phyloP scores from a whole-genome alignment of 2,329 filamentous ascomycete species.

The Aspergillus candidus region DNA sequence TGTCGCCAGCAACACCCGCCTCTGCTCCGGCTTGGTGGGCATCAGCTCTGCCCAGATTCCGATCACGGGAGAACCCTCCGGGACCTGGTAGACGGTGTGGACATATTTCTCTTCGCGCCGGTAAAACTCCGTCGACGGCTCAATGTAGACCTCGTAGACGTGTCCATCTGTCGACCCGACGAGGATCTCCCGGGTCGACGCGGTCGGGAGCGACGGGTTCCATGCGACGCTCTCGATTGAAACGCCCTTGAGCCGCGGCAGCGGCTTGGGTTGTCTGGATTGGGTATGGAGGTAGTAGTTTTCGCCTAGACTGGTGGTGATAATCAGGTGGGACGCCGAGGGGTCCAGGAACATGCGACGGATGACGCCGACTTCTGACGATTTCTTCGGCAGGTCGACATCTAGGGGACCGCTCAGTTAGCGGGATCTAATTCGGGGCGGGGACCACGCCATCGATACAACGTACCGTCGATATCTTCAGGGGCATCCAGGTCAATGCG shows the following conservation, averaged over 20 bases:
- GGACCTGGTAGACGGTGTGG: constrained; percentile 73
- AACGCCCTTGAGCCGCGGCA: constrained; percentile 78
- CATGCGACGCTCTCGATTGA: constrained; percentile 85
- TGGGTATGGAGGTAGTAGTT: constrained; percentile 98
- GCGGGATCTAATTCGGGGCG: constrained; percentile 5
- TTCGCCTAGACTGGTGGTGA: constrained; percentile 85
- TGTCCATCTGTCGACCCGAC: constrained; percentile 89
- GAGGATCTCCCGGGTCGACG: constrained; percentile 89
- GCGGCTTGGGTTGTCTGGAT: constrained; percentile 75
- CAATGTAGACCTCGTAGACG: constrained; percentile 91
- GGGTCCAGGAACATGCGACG: constrained; percentile 96
- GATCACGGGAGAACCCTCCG: constrained; percentile 69
- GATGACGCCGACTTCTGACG: constrained; percentile 85
- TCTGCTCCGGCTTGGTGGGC: constrained; percentile 60
- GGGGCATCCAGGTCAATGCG: constrained; percentile 91
- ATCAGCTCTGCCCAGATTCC: constrained; percentile 80
- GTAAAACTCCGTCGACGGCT: constrained; percentile 92
- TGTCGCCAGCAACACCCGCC: constrained; percentile 75
- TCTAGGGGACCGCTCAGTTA: constrained; percentile 50
- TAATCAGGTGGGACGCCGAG: constrained; percentile 86
- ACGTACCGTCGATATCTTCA: constrained; percentile 82
- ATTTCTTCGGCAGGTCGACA: constrained; percentile 92
- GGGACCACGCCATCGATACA: background rate
- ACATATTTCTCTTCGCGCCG: constrained; percentile 89
- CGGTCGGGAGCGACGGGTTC: constrained; percentile 88